Evolutionary conservation across 768 basidiomycete species (phyloP), one percentile per base, ranked within the genome.

Genomic region (Daedaleopsis sinensis): DNA sequence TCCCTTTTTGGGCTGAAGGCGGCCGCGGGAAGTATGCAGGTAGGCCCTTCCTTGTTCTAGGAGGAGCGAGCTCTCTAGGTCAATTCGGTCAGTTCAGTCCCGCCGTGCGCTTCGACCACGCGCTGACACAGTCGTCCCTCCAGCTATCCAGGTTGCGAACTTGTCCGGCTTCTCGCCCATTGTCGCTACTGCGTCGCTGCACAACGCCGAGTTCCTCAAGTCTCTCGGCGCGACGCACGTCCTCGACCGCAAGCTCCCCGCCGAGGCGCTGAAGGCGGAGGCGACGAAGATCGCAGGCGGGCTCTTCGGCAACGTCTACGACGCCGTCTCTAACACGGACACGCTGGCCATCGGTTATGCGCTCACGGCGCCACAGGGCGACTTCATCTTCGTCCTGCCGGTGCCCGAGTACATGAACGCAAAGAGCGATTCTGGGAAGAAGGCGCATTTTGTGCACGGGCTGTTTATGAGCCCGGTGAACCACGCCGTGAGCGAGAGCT

Each of bases 121-220:
- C 12, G 23, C 19, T 49, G 13, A 47, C 23, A 24, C 21, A 27
- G 18, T 37, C 37, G 21, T 18, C 9, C 11, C 24, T 15, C 35
- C 62, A 71, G 68, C 58, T 12, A 69, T 73, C 36, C 72, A 72
- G 56, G 48, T 71, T 2, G 72, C 72, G 0, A 65, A 60, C 24
- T 52, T 73, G 10, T 71, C 72, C 9, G 72, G 72, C 1, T 73
- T 72, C 67, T 57, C 65, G n/a, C 71, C 71, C 36, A 70, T 73
- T 59, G 66, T 73, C 55, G 59, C 68, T n/a, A 72, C 70, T 10
- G 69, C 70, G 3, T 73, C 72, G 12, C 57, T 58, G 24, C 68
- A 64, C 59, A 69, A 73, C 63, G n/a, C 55, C 9, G 67, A 51
- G 15, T 57, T 52, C 53, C 66, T 66, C 60, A 67, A 63, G 53